These are phyloP conservation scores for Myxozyma mucilagina DNA, from an alignment of 805 yeast genomes.

Conservation along the genomic window DNA sequence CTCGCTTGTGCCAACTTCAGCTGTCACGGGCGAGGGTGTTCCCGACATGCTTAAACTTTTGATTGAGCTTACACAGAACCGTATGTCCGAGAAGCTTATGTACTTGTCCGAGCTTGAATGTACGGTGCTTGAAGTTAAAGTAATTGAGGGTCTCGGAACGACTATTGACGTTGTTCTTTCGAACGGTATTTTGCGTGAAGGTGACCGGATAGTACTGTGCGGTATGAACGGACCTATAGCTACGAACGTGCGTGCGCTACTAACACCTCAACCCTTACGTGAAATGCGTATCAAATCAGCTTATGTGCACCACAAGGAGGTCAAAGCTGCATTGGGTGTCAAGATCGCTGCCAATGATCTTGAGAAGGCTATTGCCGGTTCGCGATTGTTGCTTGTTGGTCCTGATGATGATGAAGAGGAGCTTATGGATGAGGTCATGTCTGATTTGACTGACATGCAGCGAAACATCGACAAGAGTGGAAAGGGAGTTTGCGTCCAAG, in stretches of 20 bases:
- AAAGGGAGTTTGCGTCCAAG: constrained; percentile 97
- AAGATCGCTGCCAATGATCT: constrained; percentile 97
- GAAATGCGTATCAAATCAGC: constrained; percentile 97
- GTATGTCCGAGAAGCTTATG: constrained; percentile 98
- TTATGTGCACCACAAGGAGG: constrained; percentile 94
- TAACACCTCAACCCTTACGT: constrained; percentile 96
- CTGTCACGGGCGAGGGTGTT: constrained; percentile 99
- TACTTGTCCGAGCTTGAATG: constrained; percentile 93
- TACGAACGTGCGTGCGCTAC: constrained; percentile 89
- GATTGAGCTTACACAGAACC: constrained; percentile 92
- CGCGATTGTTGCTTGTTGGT: constrained; percentile 90
- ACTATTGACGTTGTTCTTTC: constrained; percentile 96
- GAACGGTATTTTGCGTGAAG: constrained; percentile 93
- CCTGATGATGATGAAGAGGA: constrained; percentile 98
- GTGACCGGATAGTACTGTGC: constrained; percentile 92
- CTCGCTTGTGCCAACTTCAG: constrained; percentile 97
- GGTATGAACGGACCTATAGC: constrained; percentile 99
- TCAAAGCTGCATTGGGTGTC: constrained; percentile 98
- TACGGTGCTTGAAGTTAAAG: constrained; percentile 95
- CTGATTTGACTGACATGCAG: constrained; percentile 89
- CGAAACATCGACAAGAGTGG: constrained; percentile 95
- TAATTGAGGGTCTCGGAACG: constrained; percentile 97
- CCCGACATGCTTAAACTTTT: constrained; percentile 96
- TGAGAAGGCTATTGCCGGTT: constrained; percentile 99
- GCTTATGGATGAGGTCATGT: constrained; percentile 97